Percentiles rank a stretch among this genome's conserved stretches.
phyloP scores from a whole-genome alignment of 1,284 basidiomycete genomes.

The Apiotrichum siamense region DNA sequence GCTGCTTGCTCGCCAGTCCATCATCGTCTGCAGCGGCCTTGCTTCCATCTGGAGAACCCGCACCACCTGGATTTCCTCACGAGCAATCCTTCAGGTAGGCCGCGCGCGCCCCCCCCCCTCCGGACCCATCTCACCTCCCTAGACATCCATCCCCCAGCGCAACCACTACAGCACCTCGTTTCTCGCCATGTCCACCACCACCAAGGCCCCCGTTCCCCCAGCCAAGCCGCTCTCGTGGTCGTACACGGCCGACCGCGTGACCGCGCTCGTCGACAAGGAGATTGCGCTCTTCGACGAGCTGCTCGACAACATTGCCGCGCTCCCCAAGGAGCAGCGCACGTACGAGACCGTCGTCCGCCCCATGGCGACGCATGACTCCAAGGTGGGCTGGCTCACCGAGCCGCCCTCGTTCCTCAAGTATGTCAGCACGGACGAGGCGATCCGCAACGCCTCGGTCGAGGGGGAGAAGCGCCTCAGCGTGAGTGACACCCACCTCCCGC shows the following conservation, averaged over 20 bases:
- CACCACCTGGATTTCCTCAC: background rate
- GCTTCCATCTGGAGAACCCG: constrained; percentile 1
- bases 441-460: constrained; percentile 15
- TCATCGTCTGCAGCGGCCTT: background rate
- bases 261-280: constrained; percentile 5
- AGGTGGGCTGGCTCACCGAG: constrained; percentile 3
- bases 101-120: too few species aligned
- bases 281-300: constrained; percentile 4
- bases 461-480: constrained; percentile 14
- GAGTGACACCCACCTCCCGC: background rate
- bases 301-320: constrained; percentile 9
- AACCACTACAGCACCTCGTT: background rate
- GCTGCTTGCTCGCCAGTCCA: background rate
- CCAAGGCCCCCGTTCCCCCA: constrained; percentile 12
- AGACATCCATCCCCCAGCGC: too few species aligned
- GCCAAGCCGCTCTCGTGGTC: constrained; percentile 13
- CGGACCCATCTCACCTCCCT: too few species aligned
- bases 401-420: constrained; percentile 15
- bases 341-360: constrained; percentile 14
- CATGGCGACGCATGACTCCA: constrained; percentile 7
- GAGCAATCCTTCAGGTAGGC: background rate
- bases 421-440: constrained; percentile 13
- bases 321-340: constrained; percentile 17
- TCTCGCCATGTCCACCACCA: background rate
- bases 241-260: constrained; percentile 9